Conservation (phyloP, 23 red algal genomes). For the Agarophyton chilense region DNA sequence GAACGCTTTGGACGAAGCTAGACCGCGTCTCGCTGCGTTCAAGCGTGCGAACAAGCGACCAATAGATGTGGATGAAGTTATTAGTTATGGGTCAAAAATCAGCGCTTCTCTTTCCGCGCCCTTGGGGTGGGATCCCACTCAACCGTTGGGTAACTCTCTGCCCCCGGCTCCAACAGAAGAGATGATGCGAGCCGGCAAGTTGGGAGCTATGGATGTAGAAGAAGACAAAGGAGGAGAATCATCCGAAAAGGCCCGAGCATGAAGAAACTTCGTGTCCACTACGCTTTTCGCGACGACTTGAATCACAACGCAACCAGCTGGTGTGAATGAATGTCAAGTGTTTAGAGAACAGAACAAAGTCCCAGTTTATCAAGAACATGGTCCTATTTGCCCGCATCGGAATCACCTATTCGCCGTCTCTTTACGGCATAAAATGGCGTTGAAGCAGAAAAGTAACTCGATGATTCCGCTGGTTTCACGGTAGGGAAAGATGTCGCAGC, state of each 20-base stretch:
- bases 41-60: conserved; percentile 65
- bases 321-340: background rate
- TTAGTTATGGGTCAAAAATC: conserved; percentile 72
- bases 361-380: background rate
- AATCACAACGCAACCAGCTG: background rate
- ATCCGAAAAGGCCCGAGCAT: background rate
- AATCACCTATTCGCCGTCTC: background rate
- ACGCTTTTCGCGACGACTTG: background rate
- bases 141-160: conserved; percentile 47
- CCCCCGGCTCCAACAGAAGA: conserved; percentile 65
- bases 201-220: conserved; percentile 31
- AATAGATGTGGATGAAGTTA: conserved; percentile 65
- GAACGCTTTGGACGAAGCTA: conserved; percentile 65
- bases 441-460: conserved; percentile 47
- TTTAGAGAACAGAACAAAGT: background rate
- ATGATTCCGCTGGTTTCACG: background rate
- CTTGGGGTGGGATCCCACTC: conserved; percentile 55
- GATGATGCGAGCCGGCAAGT: conserved; percentile 67
- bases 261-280: background rate
- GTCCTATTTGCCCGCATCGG: background rate
- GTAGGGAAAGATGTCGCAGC: background rate
- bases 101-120: conserved; percentile 60
- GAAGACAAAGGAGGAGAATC: conserved; percentile 20
- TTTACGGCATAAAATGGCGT: conserved; percentile 41
- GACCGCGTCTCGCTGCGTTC: conserved; percentile 53